Evolutionary conservation across 345 rosid species (phyloP).

Genomic region (Boechera stricta): DNA sequence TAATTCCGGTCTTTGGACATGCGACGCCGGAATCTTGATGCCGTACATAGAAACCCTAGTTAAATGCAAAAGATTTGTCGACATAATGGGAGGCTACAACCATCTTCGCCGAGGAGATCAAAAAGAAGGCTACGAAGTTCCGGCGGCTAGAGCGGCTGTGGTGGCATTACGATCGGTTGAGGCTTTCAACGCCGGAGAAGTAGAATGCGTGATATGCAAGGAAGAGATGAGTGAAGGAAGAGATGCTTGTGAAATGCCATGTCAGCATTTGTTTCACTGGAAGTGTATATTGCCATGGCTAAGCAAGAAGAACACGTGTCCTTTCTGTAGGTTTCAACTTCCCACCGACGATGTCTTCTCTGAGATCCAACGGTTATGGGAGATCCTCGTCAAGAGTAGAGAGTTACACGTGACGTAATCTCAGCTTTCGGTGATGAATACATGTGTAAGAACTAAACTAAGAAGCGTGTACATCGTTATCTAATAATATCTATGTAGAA

Average conservation of each 20-base stretch:
- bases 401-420: conserved; percentile 38
- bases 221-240: conserved; percentile 86
- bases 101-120: conserved; percentile 29
- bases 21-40: conserved; percentile 61
- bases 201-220: conserved; percentile 75
- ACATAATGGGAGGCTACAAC: conserved; percentile 49
- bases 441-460: not conserved
- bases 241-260: conserved; percentile 85
- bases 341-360: conserved; percentile 79
- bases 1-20: conserved; percentile 51
- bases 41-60: conserved; percentile 68
- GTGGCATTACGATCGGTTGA: conserved; percentile 69
- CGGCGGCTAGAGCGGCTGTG: conserved; percentile 67
- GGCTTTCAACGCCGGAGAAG: conserved; percentile 46
- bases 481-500: not conserved
- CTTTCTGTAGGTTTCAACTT: conserved; percentile 84
- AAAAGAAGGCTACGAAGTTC: conserved; percentile 54
- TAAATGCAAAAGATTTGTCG: conserved; percentile 68
- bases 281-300: conserved; percentile 86
- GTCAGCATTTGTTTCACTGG: conserved; percentile 92
- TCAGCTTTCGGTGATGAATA: conserved; percentile 1
- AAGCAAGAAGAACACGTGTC: conserved; percentile 82
- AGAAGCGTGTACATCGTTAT: conserved; percentile 34
- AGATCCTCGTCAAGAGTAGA: conserved; percentile 48
- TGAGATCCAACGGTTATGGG: conserved; percentile 92